Evolutionary conservation across 305 asterid species (phyloP).

Genomic region (Fraxinus baroniana): DNA sequence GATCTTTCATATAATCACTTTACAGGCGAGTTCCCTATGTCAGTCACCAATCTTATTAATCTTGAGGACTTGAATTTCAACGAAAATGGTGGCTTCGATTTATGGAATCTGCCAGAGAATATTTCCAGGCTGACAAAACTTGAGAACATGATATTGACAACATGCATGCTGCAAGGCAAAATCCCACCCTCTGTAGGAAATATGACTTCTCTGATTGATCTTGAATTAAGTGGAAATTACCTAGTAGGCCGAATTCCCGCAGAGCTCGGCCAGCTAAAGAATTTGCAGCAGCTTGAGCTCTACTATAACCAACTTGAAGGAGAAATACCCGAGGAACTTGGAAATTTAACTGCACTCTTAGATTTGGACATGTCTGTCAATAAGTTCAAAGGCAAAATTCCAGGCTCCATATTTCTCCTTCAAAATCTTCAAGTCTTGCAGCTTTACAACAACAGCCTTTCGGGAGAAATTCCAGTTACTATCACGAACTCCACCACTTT

Average conservation of each 20-base stretch:
- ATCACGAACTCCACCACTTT: conserved; percentile 65
- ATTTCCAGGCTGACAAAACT: conserved; percentile 49
- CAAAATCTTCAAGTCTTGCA: conserved; percentile 62
- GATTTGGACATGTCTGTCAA: conserved; percentile 82
- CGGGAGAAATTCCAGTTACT: conserved; percentile 64
- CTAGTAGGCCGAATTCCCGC: conserved; percentile 57
- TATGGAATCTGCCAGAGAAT: conserved; percentile 58
- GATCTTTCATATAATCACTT: conserved; percentile 67
- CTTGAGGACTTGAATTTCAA: conserved; percentile 59
- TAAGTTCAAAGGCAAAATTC: conserved; percentile 52
- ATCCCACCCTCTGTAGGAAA: conserved; percentile 55
- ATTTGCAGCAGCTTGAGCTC: conserved; percentile 70
- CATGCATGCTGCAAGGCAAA: conserved; percentile 59
- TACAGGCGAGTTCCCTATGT: conserved; percentile 69
- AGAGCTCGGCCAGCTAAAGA: conserved; percentile 58
- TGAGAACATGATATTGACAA: conserved; percentile 43
- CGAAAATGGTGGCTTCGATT: conserved; percentile 40
- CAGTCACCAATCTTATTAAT: conserved; percentile 60
- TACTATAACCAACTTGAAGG: conserved; percentile 76
- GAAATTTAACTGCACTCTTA: conserved; percentile 54
- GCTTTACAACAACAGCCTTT: conserved; percentile 71
- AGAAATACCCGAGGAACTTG: conserved; percentile 69
- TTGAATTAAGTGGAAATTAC: conserved; percentile 69
- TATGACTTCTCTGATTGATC: conserved; percentile 74
- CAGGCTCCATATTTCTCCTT: conserved; percentile 59